A percentile compares a stretch with the other conserved stretches of the same genome.
These are phyloP conservation scores for Wallacemonas sp. DNA, from an alignment of 208 protist genomes.

Conservation along the genomic window DNA sequence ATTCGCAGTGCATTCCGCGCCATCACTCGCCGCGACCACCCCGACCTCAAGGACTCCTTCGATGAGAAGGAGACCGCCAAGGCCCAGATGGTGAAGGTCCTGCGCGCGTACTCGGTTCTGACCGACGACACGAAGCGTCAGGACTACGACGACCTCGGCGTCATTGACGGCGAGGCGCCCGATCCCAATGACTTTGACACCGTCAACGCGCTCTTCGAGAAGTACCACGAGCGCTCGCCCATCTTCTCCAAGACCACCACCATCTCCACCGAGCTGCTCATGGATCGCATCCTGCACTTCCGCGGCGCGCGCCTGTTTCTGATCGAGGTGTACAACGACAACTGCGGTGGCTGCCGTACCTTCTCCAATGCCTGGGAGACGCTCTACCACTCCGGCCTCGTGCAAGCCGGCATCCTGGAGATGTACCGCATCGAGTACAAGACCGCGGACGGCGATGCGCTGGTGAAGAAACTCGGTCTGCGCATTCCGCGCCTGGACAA, in stretches of 20 bases:
- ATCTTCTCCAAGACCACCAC: slow-evolving; percentile 78
- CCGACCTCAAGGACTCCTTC: slow-evolving; percentile 84
- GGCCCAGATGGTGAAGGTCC: slow-evolving; percentile 77
- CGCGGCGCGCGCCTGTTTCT: slow-evolving; percentile 68
- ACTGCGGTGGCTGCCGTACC: slow-evolving; percentile 54
- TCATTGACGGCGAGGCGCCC: slow-evolving; percentile 60
- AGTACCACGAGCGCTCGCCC: slow-evolving; percentile 71
- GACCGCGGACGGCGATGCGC: slow-evolving; percentile 39
- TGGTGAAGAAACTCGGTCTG: slow-evolving; percentile 47
- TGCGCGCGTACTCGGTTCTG: slow-evolving; percentile 81
- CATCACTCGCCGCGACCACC: slow-evolving; percentile 79
- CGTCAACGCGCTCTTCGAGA: slow-evolving; percentile 67
- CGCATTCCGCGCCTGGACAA: slow-evolving; percentile 9
- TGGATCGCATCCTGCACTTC: slow-evolving; percentile 65
- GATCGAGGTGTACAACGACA: slow-evolving; percentile 79
- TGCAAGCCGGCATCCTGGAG: slow-evolving; percentile 55
- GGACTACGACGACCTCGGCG: slow-evolving; percentile 74
- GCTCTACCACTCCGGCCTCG: slow-evolving; percentile 60
- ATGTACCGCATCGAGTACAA: slow-evolving; percentile 85
- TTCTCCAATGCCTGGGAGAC: slow-evolving; percentile 73
- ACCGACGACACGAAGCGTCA: slow-evolving; percentile 64
- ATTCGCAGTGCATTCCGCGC: slow-evolving; percentile 82
- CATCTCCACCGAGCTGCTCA: slow-evolving; percentile 35
- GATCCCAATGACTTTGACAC: slow-evolving; percentile 38
- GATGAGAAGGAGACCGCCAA: slow-evolving; percentile 88